Base-by-base conservation (phyloP, 176 grass and related monocot species). In the Cenchrus fungigraminus region DNA sequence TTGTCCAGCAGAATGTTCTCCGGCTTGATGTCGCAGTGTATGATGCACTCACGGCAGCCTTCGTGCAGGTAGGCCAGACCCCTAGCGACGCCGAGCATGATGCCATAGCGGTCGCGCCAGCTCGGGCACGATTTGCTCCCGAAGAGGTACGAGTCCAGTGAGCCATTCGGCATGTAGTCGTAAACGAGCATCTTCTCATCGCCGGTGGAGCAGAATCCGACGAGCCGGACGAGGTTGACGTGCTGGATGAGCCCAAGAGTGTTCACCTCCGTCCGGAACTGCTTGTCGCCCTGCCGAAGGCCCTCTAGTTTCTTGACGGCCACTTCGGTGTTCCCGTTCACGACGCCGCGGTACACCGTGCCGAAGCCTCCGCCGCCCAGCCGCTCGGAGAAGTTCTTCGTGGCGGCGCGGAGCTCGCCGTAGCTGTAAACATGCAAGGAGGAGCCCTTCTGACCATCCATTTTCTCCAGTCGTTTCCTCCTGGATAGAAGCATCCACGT, bases 1-100 rank as follows among this genome's bases (percentile, higher is more conserved):
- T 50, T 12, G 47, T 50, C 47, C 1, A 11, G 47, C 47, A 86
- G 83, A 65, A 86, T 90, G 83, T 86, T 90, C 83, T 90, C 88
- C 28, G 88, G 83, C 55, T 90, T 90, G 83, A 90, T 77, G 73
- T 90, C 88, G 65, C 83, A 90, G 57, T 90, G 83, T 55, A 89
- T 86, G 83, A 89, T 89, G 78, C 88, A 9, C 49, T 50, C 49
- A 10, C 49, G 49, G 49, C 49, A 50, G 49, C 49, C 49, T 10
- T 50, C 49, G 49, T 54, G 52, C 52, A 54, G 52, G 52, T 54
- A 54, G 14, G 52, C 14, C 0, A 54, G 52, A 0, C 52, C 52
- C 52, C 14, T 54, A 14, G 52, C 52, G 5, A 54, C 6, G 52
- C 52, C 52, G 52, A 54, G 52, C 52, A 54, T 54, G 52, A 54